Conservation (phyloP, 1,139 yeast species). For the Wickerhamomyces sp. region DNA sequence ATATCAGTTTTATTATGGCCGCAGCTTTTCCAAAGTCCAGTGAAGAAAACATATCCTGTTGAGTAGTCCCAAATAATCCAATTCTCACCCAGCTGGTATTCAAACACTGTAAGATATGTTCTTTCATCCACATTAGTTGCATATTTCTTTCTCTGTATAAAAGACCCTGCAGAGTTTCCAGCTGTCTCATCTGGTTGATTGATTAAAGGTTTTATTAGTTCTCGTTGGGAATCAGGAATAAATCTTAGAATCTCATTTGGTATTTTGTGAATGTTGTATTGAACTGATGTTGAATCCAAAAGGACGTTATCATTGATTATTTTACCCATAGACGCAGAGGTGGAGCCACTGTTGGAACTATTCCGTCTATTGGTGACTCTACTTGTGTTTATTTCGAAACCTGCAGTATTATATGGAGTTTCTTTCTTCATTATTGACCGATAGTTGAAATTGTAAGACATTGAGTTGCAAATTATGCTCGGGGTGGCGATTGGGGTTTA, state of each 20-base stretch:
- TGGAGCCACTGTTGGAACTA: neutral
- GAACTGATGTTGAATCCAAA: conserved; percentile 15
- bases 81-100: conserved; percentile 58
- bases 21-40: conserved; percentile 88
- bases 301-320: neutral
- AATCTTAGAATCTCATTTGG: conserved; percentile 17
- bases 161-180: conserved; percentile 9
- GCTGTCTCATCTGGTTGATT: neutral
- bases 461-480: neutral
- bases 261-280: conserved; percentile 27
- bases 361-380: no score
- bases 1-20: conserved; percentile 74
- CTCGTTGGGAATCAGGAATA: conserved; percentile 29
- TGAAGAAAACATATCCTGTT: conserved; percentile 84
- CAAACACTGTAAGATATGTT: conserved; percentile 67
- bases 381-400: no score
- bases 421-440: neutral
- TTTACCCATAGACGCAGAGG: neutral
- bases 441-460: neutral
- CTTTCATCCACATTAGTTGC: conserved; percentile 74
- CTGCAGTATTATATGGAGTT: neutral
- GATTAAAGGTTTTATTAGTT: conserved; percentile 24
- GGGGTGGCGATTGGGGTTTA: neutral
- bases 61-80: conserved; percentile 87
- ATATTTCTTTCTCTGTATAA: conserved; percentile 52